These are phyloP conservation scores for Glaciozyma martinii DNA, from an alignment of 768 basidiomycete species.

Conservation along the genomic window DNA sequence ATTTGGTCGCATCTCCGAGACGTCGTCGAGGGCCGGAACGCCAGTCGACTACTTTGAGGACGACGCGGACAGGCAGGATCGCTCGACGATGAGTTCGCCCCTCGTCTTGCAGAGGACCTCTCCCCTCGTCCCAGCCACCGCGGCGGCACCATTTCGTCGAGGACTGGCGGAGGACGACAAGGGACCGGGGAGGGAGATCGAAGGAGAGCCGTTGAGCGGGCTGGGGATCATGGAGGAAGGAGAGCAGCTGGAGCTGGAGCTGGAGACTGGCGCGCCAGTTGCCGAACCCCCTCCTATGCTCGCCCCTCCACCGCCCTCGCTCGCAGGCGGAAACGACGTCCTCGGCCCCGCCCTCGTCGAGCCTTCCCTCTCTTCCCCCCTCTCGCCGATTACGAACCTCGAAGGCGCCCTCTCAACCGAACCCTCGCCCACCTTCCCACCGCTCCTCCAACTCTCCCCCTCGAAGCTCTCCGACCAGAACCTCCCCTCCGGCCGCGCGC, in stretches of 20 bases:
- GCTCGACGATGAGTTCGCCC: too few relatives aligned
- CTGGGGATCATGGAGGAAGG: neutral
- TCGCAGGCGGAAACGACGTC: slow-evolving; percentile 1
- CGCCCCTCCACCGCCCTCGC: slow-evolving; percentile 1
- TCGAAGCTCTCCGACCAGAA: neutral
- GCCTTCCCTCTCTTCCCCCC: neutral
- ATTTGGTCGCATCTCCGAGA: slow-evolving; percentile 4
- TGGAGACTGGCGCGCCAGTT: neutral
- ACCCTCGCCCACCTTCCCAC: too few relatives aligned
- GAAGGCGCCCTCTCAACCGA: neutral
- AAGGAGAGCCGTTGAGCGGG: neutral
- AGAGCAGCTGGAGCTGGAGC: slow-evolving; percentile 4
- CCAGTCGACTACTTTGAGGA: slow-evolving; percentile 8
- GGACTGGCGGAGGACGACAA: slow-evolving; percentile 41
- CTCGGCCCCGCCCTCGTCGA: neutral
- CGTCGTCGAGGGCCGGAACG: neutral
- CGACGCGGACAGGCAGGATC: slow-evolving; percentile 3
- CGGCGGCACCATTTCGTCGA: slow-evolving; percentile 41
- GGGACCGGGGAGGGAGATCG: neutral
- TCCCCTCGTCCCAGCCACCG: neutral
- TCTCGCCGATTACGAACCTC: neutral
- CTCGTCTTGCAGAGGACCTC: too few relatives aligned
- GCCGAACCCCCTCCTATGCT: neutral
- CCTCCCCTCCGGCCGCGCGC: neutral
- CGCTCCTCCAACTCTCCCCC: neutral